Evolutionary conservation across 164 flowering plant genomes (phyloP).

Genomic region (Tetrastigma voinierianum): DNA sequence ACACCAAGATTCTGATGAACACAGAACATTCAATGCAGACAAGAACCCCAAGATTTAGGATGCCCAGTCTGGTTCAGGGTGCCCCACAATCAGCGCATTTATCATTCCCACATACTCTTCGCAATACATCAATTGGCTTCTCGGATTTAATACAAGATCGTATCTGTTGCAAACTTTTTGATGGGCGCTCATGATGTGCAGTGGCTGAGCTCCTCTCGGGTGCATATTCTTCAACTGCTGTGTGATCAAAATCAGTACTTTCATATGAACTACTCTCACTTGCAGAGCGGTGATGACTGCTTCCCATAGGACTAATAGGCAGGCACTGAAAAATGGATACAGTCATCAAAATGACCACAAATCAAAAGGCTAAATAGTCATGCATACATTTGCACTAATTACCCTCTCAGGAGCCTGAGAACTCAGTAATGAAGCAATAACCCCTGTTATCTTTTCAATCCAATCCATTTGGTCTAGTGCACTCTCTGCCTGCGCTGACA

Average conservation of each 20-base stretch:
- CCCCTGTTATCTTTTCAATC: constrained; percentile 99
- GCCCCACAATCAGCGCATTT: constrained; percentile 99
- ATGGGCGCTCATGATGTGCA: constrained; percentile 50
- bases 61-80: constrained; percentile 97
- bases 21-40: constrained; percentile 97
- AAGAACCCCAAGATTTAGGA: constrained; percentile 95
- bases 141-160: constrained; percentile 52
- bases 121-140: constrained; percentile 77
- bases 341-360: constrained; percentile 9
- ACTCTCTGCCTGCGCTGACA: constrained; percentile 89
- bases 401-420: constrained; percentile 84
- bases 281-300: constrained; percentile 57
- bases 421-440: constrained; percentile 93
- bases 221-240: constrained; percentile 49
- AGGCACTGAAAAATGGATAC: constrained; percentile 33
- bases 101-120: constrained; percentile 83
- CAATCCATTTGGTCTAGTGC: constrained; percentile 99
- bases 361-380: not conserved
- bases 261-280: constrained; percentile 89
- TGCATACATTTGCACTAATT: constrained; percentile 10
- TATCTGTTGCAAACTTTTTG: constrained; percentile 52
- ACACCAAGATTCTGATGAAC: constrained; percentile 99
- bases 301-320: constrained; percentile 50
- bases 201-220: constrained; percentile 43
- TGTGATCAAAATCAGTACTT: constrained; percentile 74